A percentile compares a stretch with the other conserved stretches of the same genome.
These are phyloP conservation scores for Podospora tetraspora DNA, from an alignment of 495 filamentous ascomycete species.

Conservation along the genomic window DNA sequence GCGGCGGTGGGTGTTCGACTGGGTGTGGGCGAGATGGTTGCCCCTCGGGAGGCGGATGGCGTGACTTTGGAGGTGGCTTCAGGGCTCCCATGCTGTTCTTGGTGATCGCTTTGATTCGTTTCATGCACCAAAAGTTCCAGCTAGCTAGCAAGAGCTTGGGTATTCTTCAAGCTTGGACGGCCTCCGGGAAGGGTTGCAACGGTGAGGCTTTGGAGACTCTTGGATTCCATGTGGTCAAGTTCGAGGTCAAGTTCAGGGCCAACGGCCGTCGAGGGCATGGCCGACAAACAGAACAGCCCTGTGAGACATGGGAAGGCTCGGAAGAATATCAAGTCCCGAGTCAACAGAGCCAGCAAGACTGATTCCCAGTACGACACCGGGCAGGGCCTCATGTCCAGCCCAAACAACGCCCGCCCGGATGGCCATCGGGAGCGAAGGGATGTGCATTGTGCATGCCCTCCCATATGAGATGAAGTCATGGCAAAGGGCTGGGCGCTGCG, in stretches of 20 bases:
- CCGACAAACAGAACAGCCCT: not conserved
- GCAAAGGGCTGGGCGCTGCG: slow-evolving; percentile 3
- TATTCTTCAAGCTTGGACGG: not conserved
- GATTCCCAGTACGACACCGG: not conserved
- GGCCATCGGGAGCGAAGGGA: not conserved
- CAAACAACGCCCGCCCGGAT: slow-evolving; percentile 5
- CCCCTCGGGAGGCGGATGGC: not conserved
- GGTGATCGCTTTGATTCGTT: slow-evolving; percentile 12
- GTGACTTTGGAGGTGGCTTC: slow-evolving; percentile 1
- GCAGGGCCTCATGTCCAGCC: slow-evolving; percentile 7
- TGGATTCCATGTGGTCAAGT: not conserved
- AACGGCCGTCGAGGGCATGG: not conserved
- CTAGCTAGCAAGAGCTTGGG: not conserved
- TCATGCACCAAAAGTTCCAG: slow-evolving; percentile 9
- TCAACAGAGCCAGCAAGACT: not conserved
- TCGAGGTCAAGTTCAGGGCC: not conserved
- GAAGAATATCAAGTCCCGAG: not conserved
- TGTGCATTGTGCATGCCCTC: slow-evolving; percentile 8
- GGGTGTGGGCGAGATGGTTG: not conserved
- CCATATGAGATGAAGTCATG: not conserved
- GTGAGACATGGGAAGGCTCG: not conserved
- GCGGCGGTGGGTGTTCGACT: not conserved
- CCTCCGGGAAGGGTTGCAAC: not conserved
- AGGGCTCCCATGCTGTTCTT: slow-evolving; percentile 9
- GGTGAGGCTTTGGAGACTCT: not conserved